Evolutionary conservation across 768 basidiomycete species (phyloP).

Genomic region (Tylopilus vinaceipallidus): DNA sequence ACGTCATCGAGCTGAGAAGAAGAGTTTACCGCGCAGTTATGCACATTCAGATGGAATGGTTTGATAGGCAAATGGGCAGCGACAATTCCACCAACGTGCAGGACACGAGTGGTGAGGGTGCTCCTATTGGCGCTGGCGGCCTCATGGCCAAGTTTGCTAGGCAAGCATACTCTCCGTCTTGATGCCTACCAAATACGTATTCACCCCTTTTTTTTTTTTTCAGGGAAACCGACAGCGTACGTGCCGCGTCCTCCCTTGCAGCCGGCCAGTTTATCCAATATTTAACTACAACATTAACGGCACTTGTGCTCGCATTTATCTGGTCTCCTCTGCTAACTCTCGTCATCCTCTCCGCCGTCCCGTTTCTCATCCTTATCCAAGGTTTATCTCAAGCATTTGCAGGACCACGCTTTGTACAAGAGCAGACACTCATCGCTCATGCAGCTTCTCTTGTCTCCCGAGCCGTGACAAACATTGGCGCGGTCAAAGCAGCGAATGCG

Average conservation of each 20-base stretch:
- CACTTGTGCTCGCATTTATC: constrained; percentile 77
- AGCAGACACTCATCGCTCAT: constrained; percentile 64
- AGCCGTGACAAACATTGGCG: constrained; percentile 71
- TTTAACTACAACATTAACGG: constrained; percentile 73
- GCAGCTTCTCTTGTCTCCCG: constrained; percentile 82
- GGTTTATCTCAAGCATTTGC: constrained; percentile 68
- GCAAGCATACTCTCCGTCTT: constrained; percentile 35
- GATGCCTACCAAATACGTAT: background rate
- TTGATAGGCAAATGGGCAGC: constrained; percentile 73
- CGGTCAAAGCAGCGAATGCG: constrained; percentile 93
- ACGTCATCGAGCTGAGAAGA: constrained; percentile 64
- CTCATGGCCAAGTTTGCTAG: constrained; percentile 91
- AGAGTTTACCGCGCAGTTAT: constrained; percentile 69
- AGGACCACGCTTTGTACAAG: constrained; percentile 61
- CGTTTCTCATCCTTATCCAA: constrained; percentile 76
- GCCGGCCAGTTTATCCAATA: constrained; percentile 79
- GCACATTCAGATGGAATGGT: constrained; percentile 83
- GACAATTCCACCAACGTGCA: constrained; percentile 43
- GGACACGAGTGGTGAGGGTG: constrained; percentile 38
- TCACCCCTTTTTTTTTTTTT: constrained; percentile 9
- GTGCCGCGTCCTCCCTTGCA: constrained; percentile 78
- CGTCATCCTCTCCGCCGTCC: constrained; percentile 89
- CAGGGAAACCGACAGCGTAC: constrained; percentile 94
- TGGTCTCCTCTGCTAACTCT: constrained; percentile 83
- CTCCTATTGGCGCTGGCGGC: constrained; percentile 77